phyloP scores from a whole-genome alignment of 768 basidiomycete genomes.

The Tulasnella sp. region DNA sequence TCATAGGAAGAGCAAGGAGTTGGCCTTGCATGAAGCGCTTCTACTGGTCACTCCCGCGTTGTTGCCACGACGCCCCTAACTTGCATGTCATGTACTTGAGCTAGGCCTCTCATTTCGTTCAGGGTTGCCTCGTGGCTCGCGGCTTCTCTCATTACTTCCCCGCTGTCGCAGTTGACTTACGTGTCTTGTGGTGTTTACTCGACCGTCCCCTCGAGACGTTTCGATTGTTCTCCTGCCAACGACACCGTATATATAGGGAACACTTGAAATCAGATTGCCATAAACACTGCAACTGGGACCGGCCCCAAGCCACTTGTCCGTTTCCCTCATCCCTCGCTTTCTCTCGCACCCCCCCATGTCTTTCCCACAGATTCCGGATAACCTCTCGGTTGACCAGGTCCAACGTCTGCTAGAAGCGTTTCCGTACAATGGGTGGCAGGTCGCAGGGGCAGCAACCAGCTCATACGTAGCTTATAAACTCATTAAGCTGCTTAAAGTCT shows the following conservation, averaged over 20 bases:
- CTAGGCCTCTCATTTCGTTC: neutral
- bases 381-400: neutral
- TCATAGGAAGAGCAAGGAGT: neutral
- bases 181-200: neutral
- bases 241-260: neutral
- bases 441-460: neutral
- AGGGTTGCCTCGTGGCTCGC: neutral
- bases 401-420: neutral
- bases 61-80: neutral
- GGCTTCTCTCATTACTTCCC: neutral
- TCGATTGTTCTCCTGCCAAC: neutral
- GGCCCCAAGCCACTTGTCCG: neutral
- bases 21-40: neutral
- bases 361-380: neutral
- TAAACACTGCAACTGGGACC: neutral
- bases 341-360: neutral
- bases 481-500: neutral
- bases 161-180: neutral
- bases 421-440: neutral
- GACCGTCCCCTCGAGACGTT: neutral
- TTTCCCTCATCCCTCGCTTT: neutral
- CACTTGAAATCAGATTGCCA: neutral
- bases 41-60: too few species aligned
- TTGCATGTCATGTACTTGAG: neutral
- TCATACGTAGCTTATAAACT: neutral